These are phyloP conservation scores for Nicotiana rustica DNA, from an alignment of 305 asterid genomes.

Conservation along the genomic window DNA sequence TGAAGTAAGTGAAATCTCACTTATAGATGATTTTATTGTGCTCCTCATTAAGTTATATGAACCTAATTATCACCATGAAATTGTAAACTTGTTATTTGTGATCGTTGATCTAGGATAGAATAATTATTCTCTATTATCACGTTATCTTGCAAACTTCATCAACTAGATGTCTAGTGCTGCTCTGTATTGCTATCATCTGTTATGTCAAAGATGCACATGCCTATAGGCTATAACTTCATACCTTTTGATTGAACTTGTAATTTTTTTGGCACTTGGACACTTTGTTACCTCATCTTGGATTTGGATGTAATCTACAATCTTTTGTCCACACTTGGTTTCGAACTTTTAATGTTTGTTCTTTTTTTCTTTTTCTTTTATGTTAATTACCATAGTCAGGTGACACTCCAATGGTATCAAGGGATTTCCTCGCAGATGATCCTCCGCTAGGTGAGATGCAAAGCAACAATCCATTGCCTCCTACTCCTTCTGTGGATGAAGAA, in stretches of 20 bases:
- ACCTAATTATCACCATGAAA: neutral
- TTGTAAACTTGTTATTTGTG: neutral
- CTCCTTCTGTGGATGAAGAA: constrained; percentile 72
- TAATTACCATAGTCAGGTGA: constrained; percentile 58
- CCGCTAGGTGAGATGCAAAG: constrained; percentile 62
- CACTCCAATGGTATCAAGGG: constrained; percentile 60
- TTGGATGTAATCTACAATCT: too few species aligned
- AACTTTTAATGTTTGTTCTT: too few species aligned
- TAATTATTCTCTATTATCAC: constrained; percentile 17
- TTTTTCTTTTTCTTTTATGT: constrained; percentile 32
- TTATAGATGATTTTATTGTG: constrained; percentile 4
- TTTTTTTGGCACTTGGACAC: neutral
- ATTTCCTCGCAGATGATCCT: constrained; percentile 62
- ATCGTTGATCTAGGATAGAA: neutral
- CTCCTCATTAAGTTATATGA: neutral
- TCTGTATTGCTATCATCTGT: neutral
- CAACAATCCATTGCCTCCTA: constrained; percentile 54
- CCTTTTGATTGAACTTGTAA: constrained; percentile 15
- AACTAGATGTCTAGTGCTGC: constrained; percentile 4
- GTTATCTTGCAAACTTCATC: neutral
- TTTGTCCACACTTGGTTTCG: too few species aligned
- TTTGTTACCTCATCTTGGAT: too few species aligned
- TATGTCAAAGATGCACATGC: neutral
- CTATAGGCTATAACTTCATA: neutral
- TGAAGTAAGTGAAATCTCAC: constrained; percentile 68